Conservation (phyloP, 257 asterid species). For the Ophiorrhiza pumila region DNA sequence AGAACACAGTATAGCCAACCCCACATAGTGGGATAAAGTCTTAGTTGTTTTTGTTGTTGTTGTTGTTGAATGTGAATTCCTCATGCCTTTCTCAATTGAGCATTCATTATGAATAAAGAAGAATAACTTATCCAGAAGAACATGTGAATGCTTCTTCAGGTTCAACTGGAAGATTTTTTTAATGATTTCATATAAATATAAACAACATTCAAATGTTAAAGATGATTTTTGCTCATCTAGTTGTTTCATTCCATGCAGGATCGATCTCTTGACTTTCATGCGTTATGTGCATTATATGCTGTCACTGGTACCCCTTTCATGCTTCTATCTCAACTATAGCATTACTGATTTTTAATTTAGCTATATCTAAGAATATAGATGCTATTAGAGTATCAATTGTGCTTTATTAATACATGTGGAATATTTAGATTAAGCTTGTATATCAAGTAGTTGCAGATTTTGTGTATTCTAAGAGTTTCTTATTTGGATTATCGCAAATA, state of each 20-base stretch:
- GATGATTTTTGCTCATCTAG: not conserved
- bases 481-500: not conserved
- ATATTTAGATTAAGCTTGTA: not conserved
- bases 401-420: not conserved
- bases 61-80: too few species aligned
- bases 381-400: not conserved
- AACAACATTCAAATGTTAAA: not conserved
- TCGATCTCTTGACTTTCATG: slow-evolving; percentile 74
- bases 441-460: not conserved
- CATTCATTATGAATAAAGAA: not conserved
- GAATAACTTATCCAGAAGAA: not conserved
- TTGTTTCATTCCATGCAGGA: slow-evolving; percentile 48
- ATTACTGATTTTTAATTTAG: not conserved
- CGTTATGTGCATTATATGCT: slow-evolving; percentile 82
- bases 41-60: too few species aligned
- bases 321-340: not conserved
- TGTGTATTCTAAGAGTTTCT: not conserved
- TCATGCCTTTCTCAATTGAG: not conserved
- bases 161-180: not conserved
- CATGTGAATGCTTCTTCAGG: not conserved
- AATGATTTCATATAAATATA: not conserved
- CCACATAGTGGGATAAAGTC: too few species aligned
- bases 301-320: slow-evolving; percentile 55
- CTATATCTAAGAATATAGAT: not conserved
- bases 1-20: too few species aligned